phyloP scores from a whole-genome alignment of 352 stramenopile genomes.

The Phytopythium boreale region DNA sequence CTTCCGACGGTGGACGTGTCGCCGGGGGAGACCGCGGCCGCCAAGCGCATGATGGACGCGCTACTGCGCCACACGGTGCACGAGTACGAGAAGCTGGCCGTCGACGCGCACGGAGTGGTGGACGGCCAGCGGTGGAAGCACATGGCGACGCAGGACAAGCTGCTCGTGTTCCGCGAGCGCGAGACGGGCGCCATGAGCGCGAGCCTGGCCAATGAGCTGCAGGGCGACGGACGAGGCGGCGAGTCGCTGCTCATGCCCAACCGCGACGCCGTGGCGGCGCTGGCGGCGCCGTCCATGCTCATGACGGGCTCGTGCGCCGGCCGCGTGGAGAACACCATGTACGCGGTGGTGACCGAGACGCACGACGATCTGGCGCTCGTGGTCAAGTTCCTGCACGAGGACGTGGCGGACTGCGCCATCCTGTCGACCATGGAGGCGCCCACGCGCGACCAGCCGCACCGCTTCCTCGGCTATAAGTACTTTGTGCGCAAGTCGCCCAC shows the following conservation, averaged over 20 bases:
- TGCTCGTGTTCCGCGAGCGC: constrained; percentile 51
- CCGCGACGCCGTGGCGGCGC: constrained; percentile 25
- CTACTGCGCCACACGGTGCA: constrained; percentile 44
- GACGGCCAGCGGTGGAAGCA: constrained; percentile 42
- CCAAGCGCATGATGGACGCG: constrained; percentile 36
- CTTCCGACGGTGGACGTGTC: constrained; percentile 41
- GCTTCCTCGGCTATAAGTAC: constrained; percentile 74
- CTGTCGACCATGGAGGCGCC: constrained; percentile 51
- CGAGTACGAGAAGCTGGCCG: constrained; percentile 42
- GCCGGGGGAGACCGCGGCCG: constrained; percentile 26
- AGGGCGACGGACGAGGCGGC: constrained; percentile 4
- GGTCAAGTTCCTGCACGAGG: constrained; percentile 54
- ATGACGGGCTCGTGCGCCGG: constrained; percentile 44
- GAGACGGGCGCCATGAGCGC: constrained; percentile 23
- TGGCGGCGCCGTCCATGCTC: constrained; percentile 37
- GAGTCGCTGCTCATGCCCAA: constrained; percentile 26
- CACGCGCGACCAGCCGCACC: constrained; percentile 36
- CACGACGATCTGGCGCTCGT: constrained; percentile 54
- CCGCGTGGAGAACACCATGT: constrained; percentile 55
- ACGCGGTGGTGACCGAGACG: constrained; percentile 44
- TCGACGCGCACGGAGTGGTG: constrained; percentile 28
- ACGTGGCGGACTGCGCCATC: constrained; percentile 60
- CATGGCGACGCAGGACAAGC: constrained; percentile 33
- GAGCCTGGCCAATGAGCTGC: constrained; percentile 20
- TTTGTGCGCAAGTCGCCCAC: constrained; percentile 49